Evolutionary conservation across 2,329 filamentous ascomycete genomes (phyloP), one percentile per base, ranked within the genome.

Genomic region (Fusarium nanum): DNA sequence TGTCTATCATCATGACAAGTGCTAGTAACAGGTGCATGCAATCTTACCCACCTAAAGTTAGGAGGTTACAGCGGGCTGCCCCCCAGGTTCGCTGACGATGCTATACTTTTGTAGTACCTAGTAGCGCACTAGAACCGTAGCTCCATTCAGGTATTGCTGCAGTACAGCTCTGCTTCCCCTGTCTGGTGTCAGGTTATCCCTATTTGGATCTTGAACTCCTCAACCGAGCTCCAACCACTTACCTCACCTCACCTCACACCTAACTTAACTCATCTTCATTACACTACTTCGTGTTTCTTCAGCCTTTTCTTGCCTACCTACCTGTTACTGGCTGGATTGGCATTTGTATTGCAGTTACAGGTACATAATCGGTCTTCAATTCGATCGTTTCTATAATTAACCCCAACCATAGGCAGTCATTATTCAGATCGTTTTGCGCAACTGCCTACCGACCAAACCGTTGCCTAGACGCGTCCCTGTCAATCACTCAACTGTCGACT

Each of bases 131-230:
- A 30, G 4, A 11, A 49, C 10, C 20, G 13, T 11, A 5, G 11
- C 10, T 20, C 16, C 20, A 6, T 12, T 18, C 20, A 22, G 46
- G 48, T 50, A 53, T 23, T 42, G 5, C 13, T 14, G 10, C 32
- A 53, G 49, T 53, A 53, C 16, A 23, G 6, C 18, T 27, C 13
- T 41, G 23, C 32, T 41, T 57, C 59, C 52, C 63, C 62, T 62
- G 60, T 47, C 32, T 28, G 25, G 23, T 27, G 42, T 53, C 20
- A 41, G 44, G 37, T 40, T 52, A 65, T 69, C 67, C 66, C 54
- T 67, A 54, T 70, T 70, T 64, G 63, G 34, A 56, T 55, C 40
- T 68, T 30, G 57, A 60, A 54, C 53, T 64, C 67, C 34, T 50
- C 37, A 27, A 50, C 44, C 50, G 46, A 70, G 67, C 67, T 70